Evolutionary conservation across 495 filamentous ascomycete species (phyloP).

Genomic region (Penicillium cataractarum): DNA sequence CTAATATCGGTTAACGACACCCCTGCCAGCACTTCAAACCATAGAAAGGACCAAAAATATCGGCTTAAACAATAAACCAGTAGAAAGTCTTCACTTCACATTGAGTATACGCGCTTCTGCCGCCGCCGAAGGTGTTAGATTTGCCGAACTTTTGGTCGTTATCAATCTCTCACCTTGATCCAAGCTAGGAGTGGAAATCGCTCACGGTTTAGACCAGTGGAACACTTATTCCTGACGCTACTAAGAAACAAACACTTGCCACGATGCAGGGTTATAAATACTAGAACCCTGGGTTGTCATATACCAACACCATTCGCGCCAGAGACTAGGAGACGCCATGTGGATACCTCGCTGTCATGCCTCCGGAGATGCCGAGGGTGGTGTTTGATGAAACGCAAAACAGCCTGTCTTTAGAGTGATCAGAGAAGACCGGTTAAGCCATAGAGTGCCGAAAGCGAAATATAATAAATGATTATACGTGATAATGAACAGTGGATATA

Average conservation of each 20-base stretch:
- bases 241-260: not conserved
- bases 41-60: no score
- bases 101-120: no score
- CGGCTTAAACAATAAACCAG: no score
- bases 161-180: not conserved
- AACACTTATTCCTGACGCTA: not conserved
- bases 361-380: not conserved
- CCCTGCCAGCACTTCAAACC: no score
- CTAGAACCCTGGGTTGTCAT: not conserved
- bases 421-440: not conserved
- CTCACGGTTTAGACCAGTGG: not conserved
- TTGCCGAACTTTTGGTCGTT: no score
- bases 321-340: not conserved
- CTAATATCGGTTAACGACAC: no score
- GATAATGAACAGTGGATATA: no score
- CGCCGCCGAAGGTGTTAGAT: no score
- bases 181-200: not conserved
- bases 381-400: not conserved
- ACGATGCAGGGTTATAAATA: not conserved
- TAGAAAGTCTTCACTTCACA: no score
- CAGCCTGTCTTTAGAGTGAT: not conserved
- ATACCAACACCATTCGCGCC: not conserved
- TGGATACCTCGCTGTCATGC: not conserved
- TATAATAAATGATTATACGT: no score
- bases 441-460: no score